Conservation (phyloP, 2,329 filamentous ascomycete genomes). For the Monilinia vaccinii-corymbosi region DNA sequence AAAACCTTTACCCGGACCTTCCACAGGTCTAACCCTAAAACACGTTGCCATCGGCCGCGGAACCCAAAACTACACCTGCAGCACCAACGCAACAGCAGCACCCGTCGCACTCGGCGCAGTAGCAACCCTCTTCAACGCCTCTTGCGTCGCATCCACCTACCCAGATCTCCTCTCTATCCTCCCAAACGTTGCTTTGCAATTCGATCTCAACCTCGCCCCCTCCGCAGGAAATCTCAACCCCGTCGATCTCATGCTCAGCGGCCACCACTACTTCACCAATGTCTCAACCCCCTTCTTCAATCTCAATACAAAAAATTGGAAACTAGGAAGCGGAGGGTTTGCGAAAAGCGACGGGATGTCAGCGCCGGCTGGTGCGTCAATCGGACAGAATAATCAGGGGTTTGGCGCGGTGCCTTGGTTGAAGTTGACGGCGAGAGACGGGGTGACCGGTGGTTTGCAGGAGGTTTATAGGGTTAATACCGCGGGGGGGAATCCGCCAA, state of each 20-base stretch:
- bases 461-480: slow-evolving; percentile 81
- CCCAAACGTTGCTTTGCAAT: slow-evolving; percentile 58
- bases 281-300: slow-evolving; percentile 70
- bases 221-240: slow-evolving; percentile 34
- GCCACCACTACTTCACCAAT: slow-evolving; percentile 74
- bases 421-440: slow-evolving; percentile 49
- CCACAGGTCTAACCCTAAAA: slow-evolving; percentile 52
- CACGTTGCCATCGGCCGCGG: slow-evolving; percentile 83
- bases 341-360: slow-evolving; percentile 50
- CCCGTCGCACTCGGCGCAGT: slow-evolving; percentile 65
- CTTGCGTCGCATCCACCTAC: slow-evolving; percentile 64
- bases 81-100: slow-evolving; percentile 46
- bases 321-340: slow-evolving; percentile 53
- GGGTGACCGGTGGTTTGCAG: slow-evolving; percentile 53
- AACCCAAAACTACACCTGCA: slow-evolving; percentile 91
- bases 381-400: slow-evolving; percentile 47
- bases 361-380: slow-evolving; percentile 53
- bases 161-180: slow-evolving; percentile 57
- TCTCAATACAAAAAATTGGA: slow-evolving; percentile 47
- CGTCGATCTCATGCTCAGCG: slow-evolving; percentile 54
- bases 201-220: slow-evolving; percentile 41
- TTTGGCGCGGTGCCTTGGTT: slow-evolving; percentile 73
- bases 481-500: slow-evolving; percentile 68
- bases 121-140: slow-evolving; percentile 80
- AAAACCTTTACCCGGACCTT: slow-evolving; percentile 50